These are phyloP conservation scores for Enterospora canceri DNA, from an alignment of 371 early-diverging fungal species.

Conservation along the genomic window DNA sequence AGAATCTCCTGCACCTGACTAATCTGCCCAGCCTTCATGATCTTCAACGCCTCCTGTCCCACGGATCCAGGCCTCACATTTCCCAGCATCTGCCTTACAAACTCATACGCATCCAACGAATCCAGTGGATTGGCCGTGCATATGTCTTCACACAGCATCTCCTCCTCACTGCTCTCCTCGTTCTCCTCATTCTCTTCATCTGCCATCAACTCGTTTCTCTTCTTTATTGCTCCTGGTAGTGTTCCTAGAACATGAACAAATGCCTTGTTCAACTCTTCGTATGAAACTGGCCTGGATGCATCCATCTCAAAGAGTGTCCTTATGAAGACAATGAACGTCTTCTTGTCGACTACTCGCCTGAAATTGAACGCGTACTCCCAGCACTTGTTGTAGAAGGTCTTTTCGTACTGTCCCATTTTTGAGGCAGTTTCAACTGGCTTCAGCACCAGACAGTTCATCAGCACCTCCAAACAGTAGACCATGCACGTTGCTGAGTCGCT, in stretches of 20 bases:
- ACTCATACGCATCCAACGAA: slow-evolving; percentile 49
- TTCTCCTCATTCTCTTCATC: slow-evolving; percentile 34
- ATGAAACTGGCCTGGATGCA: slow-evolving; percentile 3
- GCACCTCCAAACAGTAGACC: slow-evolving; percentile 29
- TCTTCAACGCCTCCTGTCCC: slow-evolving; percentile 3
- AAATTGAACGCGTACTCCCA: slow-evolving; percentile 37
- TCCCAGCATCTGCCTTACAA: slow-evolving; percentile 29
- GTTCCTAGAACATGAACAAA: slow-evolving; percentile 35
- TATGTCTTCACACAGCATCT: slow-evolving; percentile 54
- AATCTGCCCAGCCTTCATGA: slow-evolving; percentile 10
- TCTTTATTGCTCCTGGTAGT: slow-evolving; percentile 51
- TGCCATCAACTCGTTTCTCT: slow-evolving; percentile 45
- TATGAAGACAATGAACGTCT: slow-evolving; percentile 52
- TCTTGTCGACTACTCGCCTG: slow-evolving; percentile 56
- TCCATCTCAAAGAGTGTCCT: slow-evolving; percentile 33
- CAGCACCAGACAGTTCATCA: slow-evolving; percentile 53
- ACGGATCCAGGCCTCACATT: slow-evolving; percentile 1
- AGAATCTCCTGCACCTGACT: slow-evolving; percentile 18
- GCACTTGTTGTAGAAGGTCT: slow-evolving; percentile 18
- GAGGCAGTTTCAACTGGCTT: slow-evolving; percentile 23
- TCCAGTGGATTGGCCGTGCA: slow-evolving; percentile 52
- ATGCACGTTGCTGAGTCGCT: slow-evolving; percentile 25
- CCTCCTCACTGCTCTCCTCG: slow-evolving; percentile 11
- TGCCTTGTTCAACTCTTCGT: slow-evolving; percentile 13
- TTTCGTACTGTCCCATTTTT: slow-evolving; percentile 18